phyloP scores from a whole-genome alignment of 2,329 filamentous ascomycete genomes.

The Scedosporium apiospermum region DNA sequence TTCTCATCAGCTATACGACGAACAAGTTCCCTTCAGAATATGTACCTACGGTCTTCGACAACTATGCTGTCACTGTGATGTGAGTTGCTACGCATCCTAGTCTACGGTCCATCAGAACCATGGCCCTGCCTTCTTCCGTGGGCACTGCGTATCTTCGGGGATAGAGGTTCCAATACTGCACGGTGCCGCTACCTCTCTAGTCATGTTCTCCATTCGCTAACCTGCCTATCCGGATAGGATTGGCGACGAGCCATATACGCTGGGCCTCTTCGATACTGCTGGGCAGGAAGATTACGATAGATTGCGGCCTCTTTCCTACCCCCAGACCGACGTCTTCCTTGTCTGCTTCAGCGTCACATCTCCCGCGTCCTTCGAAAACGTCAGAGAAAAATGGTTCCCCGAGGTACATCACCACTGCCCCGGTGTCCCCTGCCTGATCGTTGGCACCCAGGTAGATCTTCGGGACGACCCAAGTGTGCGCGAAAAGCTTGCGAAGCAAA shows the following conservation, averaged over 20 bases:
- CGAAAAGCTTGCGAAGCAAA: slow-evolving; percentile 90
- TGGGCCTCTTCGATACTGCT: slow-evolving; percentile 95
- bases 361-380: slow-evolving; percentile 97
- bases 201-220: neutral
- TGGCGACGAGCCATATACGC: slow-evolving; percentile 94
- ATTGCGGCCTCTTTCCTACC: slow-evolving; percentile 90
- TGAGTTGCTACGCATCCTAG: slow-evolving; percentile 47
- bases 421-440: slow-evolving; percentile 93
- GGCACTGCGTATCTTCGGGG: neutral
- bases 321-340: slow-evolving; percentile 96
- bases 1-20: slow-evolving; percentile 98
- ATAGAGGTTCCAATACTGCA: no score
- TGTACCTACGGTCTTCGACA: slow-evolving; percentile 97
- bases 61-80: slow-evolving; percentile 99
- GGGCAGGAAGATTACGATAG: slow-evolving; percentile 99
- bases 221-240: slow-evolving; percentile 61
- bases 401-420: slow-evolving; percentile 98
- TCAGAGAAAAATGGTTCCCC: slow-evolving; percentile 97
- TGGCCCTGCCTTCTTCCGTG: slow-evolving; percentile 3
- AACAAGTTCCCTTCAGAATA: slow-evolving; percentile 99
- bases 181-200: neutral
- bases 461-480: slow-evolving; percentile 78
- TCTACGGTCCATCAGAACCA: neutral
- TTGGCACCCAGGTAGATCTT: slow-evolving; percentile 95
- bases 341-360: slow-evolving; percentile 98